Conservation (phyloP, 768 basidiomycete species). For the Xerocomus potaroensis region DNA sequence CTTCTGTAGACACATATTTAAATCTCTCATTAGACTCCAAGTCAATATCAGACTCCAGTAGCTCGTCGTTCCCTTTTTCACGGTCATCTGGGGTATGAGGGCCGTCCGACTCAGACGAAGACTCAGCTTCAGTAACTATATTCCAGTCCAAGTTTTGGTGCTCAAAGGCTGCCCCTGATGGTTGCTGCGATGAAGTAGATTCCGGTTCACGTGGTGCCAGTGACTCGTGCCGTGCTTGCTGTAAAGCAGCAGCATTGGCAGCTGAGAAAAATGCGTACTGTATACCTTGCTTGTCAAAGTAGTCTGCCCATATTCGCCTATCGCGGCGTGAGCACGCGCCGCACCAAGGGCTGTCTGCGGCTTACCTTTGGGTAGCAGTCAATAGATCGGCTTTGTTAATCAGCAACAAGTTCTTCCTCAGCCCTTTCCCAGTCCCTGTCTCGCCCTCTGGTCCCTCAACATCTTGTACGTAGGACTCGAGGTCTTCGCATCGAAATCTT, state of each 20-base stretch:
- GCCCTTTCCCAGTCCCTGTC: slow-evolving; percentile 66
- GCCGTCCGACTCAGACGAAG: slow-evolving; percentile 31
- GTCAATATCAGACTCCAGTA: slow-evolving; percentile 26
- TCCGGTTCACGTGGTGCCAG: slow-evolving; percentile 23
- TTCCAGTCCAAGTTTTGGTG: neutral
- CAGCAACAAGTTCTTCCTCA: slow-evolving; percentile 72
- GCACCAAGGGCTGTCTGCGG: neutral
- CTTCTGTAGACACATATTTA: slow-evolving; percentile 52
- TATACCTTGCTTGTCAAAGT: slow-evolving; percentile 73
- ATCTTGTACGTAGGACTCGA: slow-evolving; percentile 81
- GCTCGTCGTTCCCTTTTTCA: slow-evolving; percentile 28
- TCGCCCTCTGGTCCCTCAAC: slow-evolving; percentile 82
- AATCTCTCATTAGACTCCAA: slow-evolving; percentile 36
- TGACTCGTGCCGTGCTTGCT: slow-evolving; percentile 63
- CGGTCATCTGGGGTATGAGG: slow-evolving; percentile 25
- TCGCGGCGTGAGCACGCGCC: slow-evolving; percentile 27
- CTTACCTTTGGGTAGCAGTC: slow-evolving; percentile 79
- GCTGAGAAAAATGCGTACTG: slow-evolving; percentile 94
- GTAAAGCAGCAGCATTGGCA: slow-evolving; percentile 78
- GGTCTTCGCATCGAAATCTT: slow-evolving; percentile 86
- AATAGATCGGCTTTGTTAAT: slow-evolving; percentile 97
- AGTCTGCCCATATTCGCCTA: slow-evolving; percentile 87
- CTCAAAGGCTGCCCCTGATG: neutral
- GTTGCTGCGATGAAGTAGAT: slow-evolving; percentile 6
- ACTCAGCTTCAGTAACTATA: slow-evolving; percentile 13